Percentiles rank a stretch among this genome's conserved stretches.
These are phyloP conservation scores for Rachicladosporium sp. DNA, from an alignment of 2,329 filamentous ascomycete genomes.

Conservation along the genomic window DNA sequence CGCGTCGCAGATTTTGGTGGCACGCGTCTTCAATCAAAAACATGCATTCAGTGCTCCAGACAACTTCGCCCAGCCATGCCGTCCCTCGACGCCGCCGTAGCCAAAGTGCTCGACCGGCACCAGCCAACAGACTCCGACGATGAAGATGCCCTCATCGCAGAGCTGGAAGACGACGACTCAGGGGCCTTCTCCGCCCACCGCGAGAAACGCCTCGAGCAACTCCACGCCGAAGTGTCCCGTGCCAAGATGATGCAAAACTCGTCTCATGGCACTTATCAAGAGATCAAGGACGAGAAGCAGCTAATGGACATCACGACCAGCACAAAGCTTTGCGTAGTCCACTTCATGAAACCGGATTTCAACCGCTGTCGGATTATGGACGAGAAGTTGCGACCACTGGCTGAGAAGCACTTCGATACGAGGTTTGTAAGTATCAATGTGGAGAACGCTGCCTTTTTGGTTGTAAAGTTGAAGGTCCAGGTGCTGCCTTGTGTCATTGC, in stretches of 20 bases:
- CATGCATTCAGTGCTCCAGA: neutral
- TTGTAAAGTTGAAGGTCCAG: conserved; percentile 45
- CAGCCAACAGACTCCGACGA: conserved; percentile 38
- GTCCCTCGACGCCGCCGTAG: conserved; percentile 38
- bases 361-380: conserved; percentile 51
- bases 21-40: too few relatives aligned
- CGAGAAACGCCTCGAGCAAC: conserved; percentile 44
- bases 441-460: conserved; percentile 47
- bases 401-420: conserved; percentile 46
- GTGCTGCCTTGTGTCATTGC: conserved; percentile 47
- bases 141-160: conserved; percentile 48
- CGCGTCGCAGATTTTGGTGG: too few relatives aligned
- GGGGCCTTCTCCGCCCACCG: conserved; percentile 41
- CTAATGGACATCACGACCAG: conserved; percentile 49
- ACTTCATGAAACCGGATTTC: conserved; percentile 55
- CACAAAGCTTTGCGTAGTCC: conserved; percentile 45
- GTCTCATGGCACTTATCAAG: conserved; percentile 38
- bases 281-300: conserved; percentile 46
- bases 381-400: conserved; percentile 41
- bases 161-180: conserved; percentile 43
- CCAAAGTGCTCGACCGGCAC: conserved; percentile 34
- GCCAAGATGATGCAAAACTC: conserved; percentile 35
- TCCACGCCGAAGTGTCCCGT: conserved; percentile 43
- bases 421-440: conserved; percentile 47
- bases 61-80: conserved; percentile 25